Percentiles rank a stretch among this genome's conserved stretches.
These are phyloP conservation scores for Odonthalia washingtoniensis DNA, from an alignment of 31 red algal genomes.

Conservation along the genomic window DNA sequence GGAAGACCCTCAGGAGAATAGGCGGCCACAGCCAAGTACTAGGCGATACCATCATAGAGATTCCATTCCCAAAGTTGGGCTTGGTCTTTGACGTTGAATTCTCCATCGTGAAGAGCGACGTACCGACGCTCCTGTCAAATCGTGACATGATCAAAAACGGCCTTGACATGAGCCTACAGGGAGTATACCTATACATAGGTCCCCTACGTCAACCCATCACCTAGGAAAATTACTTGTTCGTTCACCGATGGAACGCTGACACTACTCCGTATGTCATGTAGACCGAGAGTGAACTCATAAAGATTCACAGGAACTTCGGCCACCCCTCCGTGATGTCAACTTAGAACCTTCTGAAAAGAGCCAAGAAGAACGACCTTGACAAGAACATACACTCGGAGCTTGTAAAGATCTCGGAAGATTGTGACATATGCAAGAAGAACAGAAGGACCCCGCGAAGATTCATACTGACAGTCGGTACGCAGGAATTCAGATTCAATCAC, in stretches of 20 bases:
- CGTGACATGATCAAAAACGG: conserved; percentile 25
- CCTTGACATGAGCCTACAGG: no score
- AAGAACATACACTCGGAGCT: not conserved
- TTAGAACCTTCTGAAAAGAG: not conserved
- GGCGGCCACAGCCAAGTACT: not conserved
- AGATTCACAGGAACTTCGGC: conserved; percentile 19
- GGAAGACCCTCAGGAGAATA: not conserved
- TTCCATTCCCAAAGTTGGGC: conserved; percentile 26
- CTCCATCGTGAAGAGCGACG: not conserved
- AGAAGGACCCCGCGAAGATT: conserved; percentile 21
- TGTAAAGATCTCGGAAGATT: conserved; percentile 5
- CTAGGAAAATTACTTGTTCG: conserved; percentile 1
- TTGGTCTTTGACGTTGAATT: conserved; percentile 22
- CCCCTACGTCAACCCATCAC: not conserved
- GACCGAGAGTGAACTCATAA: conserved; percentile 16
- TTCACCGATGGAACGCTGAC: conserved; percentile 14
- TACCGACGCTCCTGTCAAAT: not conserved
- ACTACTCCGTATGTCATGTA: conserved; percentile 4
- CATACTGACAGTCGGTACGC: conserved; percentile 40
- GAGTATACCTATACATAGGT: not conserved
- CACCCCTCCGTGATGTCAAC: conserved; percentile 1
- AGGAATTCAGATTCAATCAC: conserved; percentile 45
- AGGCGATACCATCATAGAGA: not conserved
- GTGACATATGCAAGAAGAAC: conserved; percentile 8
- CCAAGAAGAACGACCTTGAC: not conserved